Base-by-base conservation (phyloP, 108 stramenopile genomes). In the Nannochloropsis salina region DNA sequence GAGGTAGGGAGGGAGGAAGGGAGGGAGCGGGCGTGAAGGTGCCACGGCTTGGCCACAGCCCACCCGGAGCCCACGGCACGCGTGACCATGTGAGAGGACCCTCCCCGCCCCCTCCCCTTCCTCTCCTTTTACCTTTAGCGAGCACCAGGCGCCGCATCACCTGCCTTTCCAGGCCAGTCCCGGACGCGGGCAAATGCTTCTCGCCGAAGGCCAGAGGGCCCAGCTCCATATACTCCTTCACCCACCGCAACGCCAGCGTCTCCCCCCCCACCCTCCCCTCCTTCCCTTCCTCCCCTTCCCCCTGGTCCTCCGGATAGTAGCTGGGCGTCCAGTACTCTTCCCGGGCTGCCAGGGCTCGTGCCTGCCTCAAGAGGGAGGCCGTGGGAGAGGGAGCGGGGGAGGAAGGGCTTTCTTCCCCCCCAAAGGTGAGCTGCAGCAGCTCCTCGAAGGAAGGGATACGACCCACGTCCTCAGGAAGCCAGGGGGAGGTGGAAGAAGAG, bases 221-320 rank as follows among this genome's bases (percentile, higher is more conserved):
- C 61, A 74, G 20, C 61, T 74, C 61, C 61, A 74, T 74, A n/a
- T 74, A 74, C 5, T 74, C 61, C 61, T 74, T 74, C 61, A 74
- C 15, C 61, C 61, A 74, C 61, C n/a, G 15, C 61, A 74, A 74
- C 61, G 61, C 61, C 61, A 74, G n/a, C 1, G 61, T 20, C 61
- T 74, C 61, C 61, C 61, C 61, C 3, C 61, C 61, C 61, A 15
- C 61, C n/a, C n/a, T n/a, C n/a, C 61, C 61, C 61, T 74, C 61
- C 61, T 4, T 74, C 4, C 61, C 61, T 4, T n/a, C 61, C 61
- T 74, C 61, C n/a, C n/a, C n/a, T 2, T 74, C n/a, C 5, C 61
- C 61, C n/a, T 15, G 20, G 20, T 74, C 61, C 2, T 74, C 20
- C 3, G 61, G 61, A 5, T 74, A 74, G 61, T 74, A 74, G 20